These are phyloP conservation scores for Calycina herbarum DNA, from an alignment of 2,329 filamentous ascomycete genomes.

Conservation along the genomic window DNA sequence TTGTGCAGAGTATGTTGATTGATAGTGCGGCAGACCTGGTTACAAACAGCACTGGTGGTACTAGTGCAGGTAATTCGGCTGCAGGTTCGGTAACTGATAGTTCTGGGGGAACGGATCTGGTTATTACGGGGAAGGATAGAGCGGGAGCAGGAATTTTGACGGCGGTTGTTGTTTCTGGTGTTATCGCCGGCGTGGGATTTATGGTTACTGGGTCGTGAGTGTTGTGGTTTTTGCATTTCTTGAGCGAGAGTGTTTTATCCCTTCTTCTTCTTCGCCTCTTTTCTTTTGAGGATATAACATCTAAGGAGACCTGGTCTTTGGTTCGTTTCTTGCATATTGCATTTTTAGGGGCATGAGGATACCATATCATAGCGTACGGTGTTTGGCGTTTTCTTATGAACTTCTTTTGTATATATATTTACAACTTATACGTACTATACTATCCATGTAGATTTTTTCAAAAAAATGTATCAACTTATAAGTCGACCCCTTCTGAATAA, in stretches of 20 bases:
- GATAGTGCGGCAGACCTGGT: conserved; percentile 43
- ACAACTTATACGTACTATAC: background rate
- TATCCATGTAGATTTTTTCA: background rate
- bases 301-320: background rate
- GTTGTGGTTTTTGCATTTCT: background rate
- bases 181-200: conserved; percentile 56
- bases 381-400: conserved; percentile 9
- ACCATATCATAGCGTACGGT: conserved; percentile 7
- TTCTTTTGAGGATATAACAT: background rate
- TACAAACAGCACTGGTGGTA: conserved; percentile 56
- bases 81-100: conserved; percentile 22
- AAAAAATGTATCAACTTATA: no score
- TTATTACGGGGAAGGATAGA: conserved; percentile 54
- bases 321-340: background rate
- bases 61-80: conserved; percentile 44
- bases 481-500: no score
- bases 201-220: conserved; percentile 41
- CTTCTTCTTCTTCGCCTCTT: background rate
- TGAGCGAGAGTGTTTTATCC: background rate
- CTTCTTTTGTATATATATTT: background rate
- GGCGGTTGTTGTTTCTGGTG: conserved; percentile 48
- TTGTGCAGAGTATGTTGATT: conserved; percentile 62
- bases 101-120: conserved; percentile 6
- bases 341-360: background rate
- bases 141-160: conserved; percentile 70